A percentile compares a stretch with the other conserved stretches of the same genome.
These are phyloP conservation scores for Amesomyces nigricolor DNA, from an alignment of 2,329 filamentous ascomycete genomes.

Conservation along the genomic window DNA sequence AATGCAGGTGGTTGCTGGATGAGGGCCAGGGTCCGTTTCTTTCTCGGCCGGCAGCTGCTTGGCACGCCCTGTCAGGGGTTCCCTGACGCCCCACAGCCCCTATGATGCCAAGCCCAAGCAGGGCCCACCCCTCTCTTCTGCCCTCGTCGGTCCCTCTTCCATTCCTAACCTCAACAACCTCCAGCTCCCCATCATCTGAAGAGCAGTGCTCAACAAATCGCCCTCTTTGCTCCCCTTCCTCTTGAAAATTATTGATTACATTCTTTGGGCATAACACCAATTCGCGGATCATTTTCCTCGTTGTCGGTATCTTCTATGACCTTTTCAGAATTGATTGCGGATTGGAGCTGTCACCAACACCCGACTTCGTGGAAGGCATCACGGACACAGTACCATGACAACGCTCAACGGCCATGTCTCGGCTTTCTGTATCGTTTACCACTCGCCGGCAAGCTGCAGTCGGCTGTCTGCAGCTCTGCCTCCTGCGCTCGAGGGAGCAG, in stretches of 20 bases:
- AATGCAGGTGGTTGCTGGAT: neutral
- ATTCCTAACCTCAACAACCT: too few species aligned
- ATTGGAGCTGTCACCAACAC: too few species aligned
- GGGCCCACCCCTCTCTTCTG: neutral
- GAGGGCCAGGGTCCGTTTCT: slow-evolving; percentile 2
- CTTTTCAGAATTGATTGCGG: too few species aligned
- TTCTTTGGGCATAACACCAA: too few species aligned
- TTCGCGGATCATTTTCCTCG: too few species aligned
- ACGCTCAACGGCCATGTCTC: neutral
- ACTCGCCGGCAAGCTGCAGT: slow-evolving; percentile 9
- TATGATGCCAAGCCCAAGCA: neutral
- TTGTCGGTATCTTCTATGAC: too few species aligned
- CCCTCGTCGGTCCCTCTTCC: too few species aligned
- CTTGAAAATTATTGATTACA: too few species aligned
- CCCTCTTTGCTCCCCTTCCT: too few species aligned
- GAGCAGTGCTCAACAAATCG: too few species aligned
- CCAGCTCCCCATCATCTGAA: too few species aligned
- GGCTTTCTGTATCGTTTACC: neutral
- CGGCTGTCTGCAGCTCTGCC: slow-evolving; percentile 9
- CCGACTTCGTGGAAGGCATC: too few species aligned
- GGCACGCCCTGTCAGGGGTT: neutral
- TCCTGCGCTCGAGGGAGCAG: neutral
- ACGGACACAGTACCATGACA: neutral
- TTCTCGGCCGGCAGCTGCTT: slow-evolving; percentile 2
- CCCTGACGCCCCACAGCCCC: neutral